Percentiles rank a stretch among this genome's conserved stretches.
These are phyloP conservation scores for Nemania sp. DNA, from an alignment of 2,329 filamentous ascomycete genomes.

Conservation along the genomic window DNA sequence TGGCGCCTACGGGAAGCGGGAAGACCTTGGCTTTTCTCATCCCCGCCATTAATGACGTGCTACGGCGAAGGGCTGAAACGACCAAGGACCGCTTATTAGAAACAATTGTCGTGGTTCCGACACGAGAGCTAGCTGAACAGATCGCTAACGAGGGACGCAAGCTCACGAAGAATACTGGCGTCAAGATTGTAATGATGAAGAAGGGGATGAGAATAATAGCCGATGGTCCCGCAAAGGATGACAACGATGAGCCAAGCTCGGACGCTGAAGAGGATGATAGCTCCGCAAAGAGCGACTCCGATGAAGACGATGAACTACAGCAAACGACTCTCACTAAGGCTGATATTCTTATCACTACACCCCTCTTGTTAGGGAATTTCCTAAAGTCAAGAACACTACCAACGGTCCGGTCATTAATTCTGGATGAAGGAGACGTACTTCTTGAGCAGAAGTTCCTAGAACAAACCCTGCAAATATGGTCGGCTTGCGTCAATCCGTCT, in stretches of 20 bases:
- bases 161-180: constrained; percentile 72
- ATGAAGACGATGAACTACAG: constrained; percentile 41
- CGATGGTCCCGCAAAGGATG: constrained; percentile 38
- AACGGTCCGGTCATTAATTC: constrained; percentile 71
- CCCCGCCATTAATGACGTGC: constrained; percentile 77
- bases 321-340: constrained; percentile 63
- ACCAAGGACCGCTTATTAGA: constrained; percentile 58
- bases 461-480: constrained; percentile 85
- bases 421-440: constrained; percentile 95
- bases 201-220: constrained; percentile 77
- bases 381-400: constrained; percentile 63
- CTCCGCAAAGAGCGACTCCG: constrained; percentile 45
- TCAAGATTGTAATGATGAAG: constrained; percentile 79
- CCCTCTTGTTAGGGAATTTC: constrained; percentile 75
- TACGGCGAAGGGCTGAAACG: constrained; percentile 57
- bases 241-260: constrained; percentile 27
- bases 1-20: constrained; percentile 93
- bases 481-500: constrained; percentile 69
- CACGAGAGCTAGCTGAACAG: constrained; percentile 76
- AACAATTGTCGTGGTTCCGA: constrained; percentile 75
- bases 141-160: constrained; percentile 88
- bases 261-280: constrained; percentile 31
- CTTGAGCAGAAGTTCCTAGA: constrained; percentile 83
- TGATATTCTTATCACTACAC: constrained; percentile 80
- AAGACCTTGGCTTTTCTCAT: constrained; percentile 95